Conservation (phyloP, 23 red algal genomes). For the Chondrus crispus region DNA sequence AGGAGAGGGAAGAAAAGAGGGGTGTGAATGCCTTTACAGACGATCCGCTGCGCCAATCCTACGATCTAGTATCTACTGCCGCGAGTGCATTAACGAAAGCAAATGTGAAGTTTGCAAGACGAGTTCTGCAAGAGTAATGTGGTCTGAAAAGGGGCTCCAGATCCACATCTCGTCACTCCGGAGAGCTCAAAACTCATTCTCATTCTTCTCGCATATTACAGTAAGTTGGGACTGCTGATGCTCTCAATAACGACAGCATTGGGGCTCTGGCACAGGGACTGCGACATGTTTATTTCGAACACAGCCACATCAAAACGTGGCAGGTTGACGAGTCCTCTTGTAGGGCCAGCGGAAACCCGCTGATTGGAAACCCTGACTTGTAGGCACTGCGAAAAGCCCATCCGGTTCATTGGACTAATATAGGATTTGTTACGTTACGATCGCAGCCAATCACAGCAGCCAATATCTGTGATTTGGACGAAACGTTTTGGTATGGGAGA, state of each 20-base stretch:
- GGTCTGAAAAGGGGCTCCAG: too few species aligned
- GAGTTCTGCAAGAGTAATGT: too few species aligned
- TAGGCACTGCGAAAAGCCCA: not conserved
- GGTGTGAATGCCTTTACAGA: too few species aligned
- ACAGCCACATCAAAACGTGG: not conserved
- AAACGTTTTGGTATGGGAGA: constrained; percentile 22
- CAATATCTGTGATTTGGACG: constrained; percentile 1
- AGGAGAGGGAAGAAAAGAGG: too few species aligned
- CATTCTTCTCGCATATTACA: constrained; percentile 14
- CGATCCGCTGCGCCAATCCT: too few species aligned
- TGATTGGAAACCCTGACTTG: constrained; percentile 13
- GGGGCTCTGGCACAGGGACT: not conserved
- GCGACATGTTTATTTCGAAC: not conserved
- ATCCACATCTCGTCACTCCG: too few species aligned
- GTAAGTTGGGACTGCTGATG: not conserved
- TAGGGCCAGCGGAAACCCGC: not conserved
- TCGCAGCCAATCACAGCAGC: not conserved
- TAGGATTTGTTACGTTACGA: not conserved
- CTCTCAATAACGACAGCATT: constrained; percentile 6
- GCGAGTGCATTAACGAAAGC: too few species aligned
- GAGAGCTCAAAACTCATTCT: too few species aligned
- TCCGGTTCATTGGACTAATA: not conserved
- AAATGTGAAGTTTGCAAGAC: too few species aligned
- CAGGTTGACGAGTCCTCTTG: not conserved
- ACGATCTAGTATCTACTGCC: too few species aligned